phyloP scores from a whole-genome alignment of 2,329 filamentous ascomycete species.

The Alternaria gansuensis region DNA sequence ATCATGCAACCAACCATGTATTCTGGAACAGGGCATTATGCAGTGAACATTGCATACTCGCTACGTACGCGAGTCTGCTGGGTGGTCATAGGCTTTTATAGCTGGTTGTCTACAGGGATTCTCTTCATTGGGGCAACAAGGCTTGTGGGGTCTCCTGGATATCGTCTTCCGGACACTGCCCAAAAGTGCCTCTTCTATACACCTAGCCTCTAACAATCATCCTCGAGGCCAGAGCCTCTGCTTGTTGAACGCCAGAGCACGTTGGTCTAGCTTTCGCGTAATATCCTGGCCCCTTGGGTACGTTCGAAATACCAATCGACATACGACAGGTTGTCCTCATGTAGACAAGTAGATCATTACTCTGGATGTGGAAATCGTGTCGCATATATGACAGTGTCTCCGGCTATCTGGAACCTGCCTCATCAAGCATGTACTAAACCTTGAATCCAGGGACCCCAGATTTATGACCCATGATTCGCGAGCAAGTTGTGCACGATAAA shows the following conservation, averaged over 20 bases:
- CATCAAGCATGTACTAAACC: conserved; percentile 13
- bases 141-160: conserved; percentile 14
- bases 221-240: conserved; percentile 10
- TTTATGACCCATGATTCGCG: conserved; percentile 15
- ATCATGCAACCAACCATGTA: neutral
- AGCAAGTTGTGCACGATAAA: conserved; percentile 14
- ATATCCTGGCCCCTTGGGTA: neutral
- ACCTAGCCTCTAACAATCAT: conserved; percentile 17
- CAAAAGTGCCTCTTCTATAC: neutral
- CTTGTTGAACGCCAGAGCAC: conserved; percentile 10
- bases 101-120: neutral
- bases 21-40: neutral
- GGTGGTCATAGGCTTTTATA: neutral
- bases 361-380: conserved; percentile 3
- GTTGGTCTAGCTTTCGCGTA: conserved; percentile 6
- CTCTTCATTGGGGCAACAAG: neutral
- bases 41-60: neutral
- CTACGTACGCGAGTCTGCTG: neutral
- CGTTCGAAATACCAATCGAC: conserved; percentile 13
- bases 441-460: conserved; percentile 16
- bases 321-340: neutral
- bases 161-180: conserved; percentile 19
- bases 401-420: conserved; percentile 17
- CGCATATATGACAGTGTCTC: conserved; percentile 8
- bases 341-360: conserved; percentile 11